A percentile compares a stretch with the other conserved stretches of the same genome.
Evolutionary conservation across 2,329 filamentous ascomycete genomes (phyloP).

Genomic region (Penicillium freii): DNA sequence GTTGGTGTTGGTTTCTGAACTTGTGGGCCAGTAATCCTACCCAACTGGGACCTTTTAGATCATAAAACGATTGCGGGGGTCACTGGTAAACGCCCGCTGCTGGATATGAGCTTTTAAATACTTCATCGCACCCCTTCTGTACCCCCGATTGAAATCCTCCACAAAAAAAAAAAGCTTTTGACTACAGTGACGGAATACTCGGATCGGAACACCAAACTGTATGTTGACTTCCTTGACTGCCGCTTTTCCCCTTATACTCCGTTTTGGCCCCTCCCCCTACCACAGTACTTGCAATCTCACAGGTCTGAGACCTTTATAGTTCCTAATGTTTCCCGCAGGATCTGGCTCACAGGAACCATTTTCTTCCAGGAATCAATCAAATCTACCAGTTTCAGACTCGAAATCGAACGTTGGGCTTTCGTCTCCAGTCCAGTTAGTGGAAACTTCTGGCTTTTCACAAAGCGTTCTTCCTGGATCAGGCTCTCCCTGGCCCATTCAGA

Average conservation of each 20-base stretch:
- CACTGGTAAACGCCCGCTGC: constrained; percentile 1
- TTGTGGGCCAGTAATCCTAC: constrained; percentile 15
- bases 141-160: constrained; percentile 2
- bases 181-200: constrained; percentile 4
- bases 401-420: constrained; percentile 2
- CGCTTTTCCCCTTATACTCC: constrained; percentile 10
- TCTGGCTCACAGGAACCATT: constrained; percentile 22
- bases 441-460: constrained; percentile 16
- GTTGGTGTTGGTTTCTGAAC: constrained; percentile 9
- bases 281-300: constrained; percentile 12
- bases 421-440: constrained; percentile 16
- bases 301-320: constrained; percentile 20
- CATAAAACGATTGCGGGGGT: constrained; percentile 22
- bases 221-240: constrained; percentile 12
- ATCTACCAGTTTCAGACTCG: constrained; percentile 11
- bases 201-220: constrained; percentile 9
- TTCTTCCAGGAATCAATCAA: constrained; percentile 18
- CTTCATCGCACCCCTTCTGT: constrained; percentile 18
- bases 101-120: constrained; percentile 12
- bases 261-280: constrained; percentile 11
- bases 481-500: constrained; percentile 15
- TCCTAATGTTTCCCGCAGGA: constrained; percentile 18
- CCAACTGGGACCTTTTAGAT: constrained; percentile 15
- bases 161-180: constrained; percentile 9
- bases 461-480: constrained; percentile 9